Evolutionary conservation across 306 rosid genomes (phyloP).

Genomic region (Sophora flavescens): DNA sequence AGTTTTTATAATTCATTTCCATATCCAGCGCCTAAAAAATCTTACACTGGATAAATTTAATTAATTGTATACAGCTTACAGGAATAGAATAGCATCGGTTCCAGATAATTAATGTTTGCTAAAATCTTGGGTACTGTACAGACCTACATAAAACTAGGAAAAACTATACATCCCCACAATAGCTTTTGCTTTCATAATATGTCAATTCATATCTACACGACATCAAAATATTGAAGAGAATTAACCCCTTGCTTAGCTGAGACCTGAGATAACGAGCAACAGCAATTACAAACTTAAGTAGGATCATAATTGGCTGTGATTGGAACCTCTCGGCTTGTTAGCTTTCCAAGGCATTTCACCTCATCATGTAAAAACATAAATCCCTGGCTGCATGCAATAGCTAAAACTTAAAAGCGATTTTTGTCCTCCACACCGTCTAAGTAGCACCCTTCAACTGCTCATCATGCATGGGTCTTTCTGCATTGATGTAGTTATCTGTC

Average conservation of each 20-base stretch:
- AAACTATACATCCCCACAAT: slow-evolving; percentile 45
- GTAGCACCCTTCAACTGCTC: slow-evolving; percentile 51
- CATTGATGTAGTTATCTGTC: slow-evolving; percentile 37
- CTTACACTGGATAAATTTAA: slow-evolving; percentile 1
- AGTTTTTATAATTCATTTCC: background rate
- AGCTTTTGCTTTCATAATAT: slow-evolving; percentile 4
- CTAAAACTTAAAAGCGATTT: background rate
- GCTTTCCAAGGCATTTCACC: slow-evolving; percentile 2
- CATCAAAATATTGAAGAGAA: slow-evolving; percentile 11
- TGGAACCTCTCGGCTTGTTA: slow-evolving; percentile 21
- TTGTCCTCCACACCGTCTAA: slow-evolving; percentile 30
- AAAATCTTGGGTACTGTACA: slow-evolving; percentile 41
- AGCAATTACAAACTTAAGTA: background rate
- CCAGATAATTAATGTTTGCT: slow-evolving; percentile 1
- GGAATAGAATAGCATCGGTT: background rate
- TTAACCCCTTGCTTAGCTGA: background rate
- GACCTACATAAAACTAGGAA: slow-evolving; percentile 40
- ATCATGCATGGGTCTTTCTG: slow-evolving; percentile 38
- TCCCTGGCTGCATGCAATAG: background rate
- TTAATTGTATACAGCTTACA: background rate
- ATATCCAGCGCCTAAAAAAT: slow-evolving; percentile 2
- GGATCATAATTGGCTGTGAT: background rate
- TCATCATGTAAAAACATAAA: slow-evolving; percentile 23
- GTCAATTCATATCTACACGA: slow-evolving; percentile 5
- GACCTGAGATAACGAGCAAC: background rate